Base-by-base conservation (phyloP, 257 asterid genomes). In the Solanum sejunctum region DNA sequence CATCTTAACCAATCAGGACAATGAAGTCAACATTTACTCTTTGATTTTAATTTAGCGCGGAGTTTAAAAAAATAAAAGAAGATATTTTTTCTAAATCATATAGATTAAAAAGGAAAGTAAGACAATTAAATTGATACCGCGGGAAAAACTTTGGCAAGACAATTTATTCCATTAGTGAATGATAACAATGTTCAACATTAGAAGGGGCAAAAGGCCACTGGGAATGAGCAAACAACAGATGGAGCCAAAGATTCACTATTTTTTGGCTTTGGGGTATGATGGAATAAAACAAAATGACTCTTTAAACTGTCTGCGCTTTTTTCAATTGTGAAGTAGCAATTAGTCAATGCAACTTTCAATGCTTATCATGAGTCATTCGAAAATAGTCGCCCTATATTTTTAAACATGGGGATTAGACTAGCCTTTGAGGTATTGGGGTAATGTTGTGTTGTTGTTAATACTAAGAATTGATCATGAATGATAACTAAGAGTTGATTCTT, bases 401-500 rank as follows among this genome's bases (percentile, higher is more conserved):
- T n/a, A n/a, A n/a, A n/a, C n/a, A n/a, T n/a, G n/a, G n/a, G n/a
- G n/a, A n/a, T n/a, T n/a, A n/a, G n/a, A n/a, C n/a, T n/a, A n/a
- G n/a, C n/a, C n/a, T n/a, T n/a, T n/a, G n/a, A n/a, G n/a, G n/a
- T n/a, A n/a, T n/a, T n/a, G n/a, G n/a, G n/a, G n/a, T n/a, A n/a
- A n/a, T n/a, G n/a, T n/a, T n/a, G n/a, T n/a, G n/a, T n/a, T n/a
- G n/a, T n/a, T n/a, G n/a, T n/a, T n/a, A 15, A 63, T 63, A 23
- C 70, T 63, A 61, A 61, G 84, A 87, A 89, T 88, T 85, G 63
- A 57, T 57, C 63, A 57, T 57, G 63, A 57, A 57, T 57, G 11
- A 18, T 57, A 20, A 8, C 63, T 57, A 23, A 57, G 12, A 57
- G 63, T 18, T 18, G 63, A 57, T 57, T 57, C 10, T 57, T 57